Percentiles rank a stretch among this genome's conserved stretches.
Evolutionary conservation across 1,284 basidiomycete genomes (phyloP).

Genomic region (Ganoderma boninense): DNA sequence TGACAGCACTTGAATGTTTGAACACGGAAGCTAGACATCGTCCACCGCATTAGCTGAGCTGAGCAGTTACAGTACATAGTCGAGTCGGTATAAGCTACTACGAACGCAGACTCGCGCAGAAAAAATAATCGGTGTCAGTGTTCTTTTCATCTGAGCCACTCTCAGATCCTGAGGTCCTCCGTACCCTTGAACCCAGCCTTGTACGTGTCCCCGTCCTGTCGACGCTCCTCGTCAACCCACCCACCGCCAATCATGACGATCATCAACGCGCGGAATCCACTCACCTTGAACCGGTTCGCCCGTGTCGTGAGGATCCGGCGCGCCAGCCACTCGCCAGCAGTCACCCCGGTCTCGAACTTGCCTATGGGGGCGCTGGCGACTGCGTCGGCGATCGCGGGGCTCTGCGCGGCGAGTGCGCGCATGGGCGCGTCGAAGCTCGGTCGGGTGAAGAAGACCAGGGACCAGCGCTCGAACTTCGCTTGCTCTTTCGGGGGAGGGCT

Average conservation of each 20-base stretch:
- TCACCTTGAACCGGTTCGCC: conserved; percentile 5
- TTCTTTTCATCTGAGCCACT: too few relatives aligned
- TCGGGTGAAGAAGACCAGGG: conserved; percentile 47
- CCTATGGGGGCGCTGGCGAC: neutral
- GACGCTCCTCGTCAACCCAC: too few relatives aligned
- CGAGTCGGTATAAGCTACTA: too few relatives aligned
- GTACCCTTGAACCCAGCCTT: neutral
- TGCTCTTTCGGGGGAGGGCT: conserved; percentile 43
- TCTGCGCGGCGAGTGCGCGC: conserved; percentile 33
- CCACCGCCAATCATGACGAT: too few relatives aligned
- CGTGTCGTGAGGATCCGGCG: conserved; percentile 22
- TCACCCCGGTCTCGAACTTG: conserved; percentile 14
- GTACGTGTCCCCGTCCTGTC: neutral
- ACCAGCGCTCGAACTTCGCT: conserved; percentile 41
- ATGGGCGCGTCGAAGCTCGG: conserved; percentile 41
- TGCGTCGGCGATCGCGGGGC: conserved; percentile 3
- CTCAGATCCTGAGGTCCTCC: neutral
- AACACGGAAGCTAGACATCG: too few relatives aligned
- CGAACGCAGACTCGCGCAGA: too few relatives aligned
- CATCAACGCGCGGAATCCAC: too few relatives aligned
- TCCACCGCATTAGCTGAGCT: too few relatives aligned
- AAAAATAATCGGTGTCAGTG: too few relatives aligned
- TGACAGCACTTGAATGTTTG: too few relatives aligned
- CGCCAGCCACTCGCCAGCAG: conserved; percentile 12
- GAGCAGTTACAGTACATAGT: too few relatives aligned